Base-by-base conservation (phyloP, 1,139 yeast genomes). In the Kodamaea plutei region DNA sequence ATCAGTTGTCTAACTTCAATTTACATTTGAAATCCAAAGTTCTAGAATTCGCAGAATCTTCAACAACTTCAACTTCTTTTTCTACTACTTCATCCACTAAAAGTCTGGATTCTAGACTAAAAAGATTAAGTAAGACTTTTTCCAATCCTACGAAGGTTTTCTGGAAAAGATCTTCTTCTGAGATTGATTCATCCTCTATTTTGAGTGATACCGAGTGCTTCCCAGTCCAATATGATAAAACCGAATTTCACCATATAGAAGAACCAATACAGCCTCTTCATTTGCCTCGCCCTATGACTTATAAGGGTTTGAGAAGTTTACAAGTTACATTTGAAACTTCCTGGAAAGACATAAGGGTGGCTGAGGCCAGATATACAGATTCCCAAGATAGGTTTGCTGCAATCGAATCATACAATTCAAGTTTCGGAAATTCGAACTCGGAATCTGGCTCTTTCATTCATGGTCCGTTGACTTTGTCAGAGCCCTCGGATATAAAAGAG, bases 321-420 rank as follows among this genome's bases (percentile, higher is more conserved):
- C 54, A 61, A 28, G 61, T 64, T 58, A 42, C 57, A 0, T 56
- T 64, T 44, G 66, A 63, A 39, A 52, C 63, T 0, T 47, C 61
- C 4, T 45, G 48, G 6, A 46, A 49, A 25, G 46, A 50, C 18
- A 33, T 54, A 10, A 53, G 46, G 8, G 56, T 46, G 8, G 58
- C 59, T 1, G 52, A 49, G 8, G 40, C 48, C 6, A 41, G 60
- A 25, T 61, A 54, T 34, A 45, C 37, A 5, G 45, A 47, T 6
- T 12, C 25, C 2, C 34, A 20, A 20, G 26, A 32, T 22, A 3
- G 21, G 14, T 14, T 21, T 20, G 12, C 15, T 5, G 22, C 10
- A 10, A 30, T 27, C 21, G n/a, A n/a, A n/a, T n/a, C n/a, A n/a
- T n/a, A n/a, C n/a, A n/a, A n/a, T n/a, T n/a, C n/a, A n/a, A n/a